phyloP scores from a whole-genome alignment of 192 early-diverging fungal genomes.

The Endogone sp. region DNA sequence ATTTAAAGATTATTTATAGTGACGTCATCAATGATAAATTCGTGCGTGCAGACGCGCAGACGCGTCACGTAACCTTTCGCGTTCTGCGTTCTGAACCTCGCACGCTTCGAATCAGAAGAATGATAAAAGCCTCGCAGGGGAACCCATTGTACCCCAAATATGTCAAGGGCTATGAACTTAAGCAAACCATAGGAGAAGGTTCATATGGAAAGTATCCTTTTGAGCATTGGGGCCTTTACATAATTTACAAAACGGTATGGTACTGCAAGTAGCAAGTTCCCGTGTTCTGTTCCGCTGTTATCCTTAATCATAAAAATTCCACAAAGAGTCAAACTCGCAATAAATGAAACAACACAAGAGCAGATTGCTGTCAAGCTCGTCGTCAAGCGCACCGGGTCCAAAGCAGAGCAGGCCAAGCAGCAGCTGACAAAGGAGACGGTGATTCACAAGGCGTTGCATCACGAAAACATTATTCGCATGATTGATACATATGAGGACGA shows the following conservation, averaged over 20 bases:
- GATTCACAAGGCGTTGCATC: slow-evolving; percentile 41
- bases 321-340: slow-evolving; percentile 49
- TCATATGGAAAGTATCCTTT: background rate
- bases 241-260: too few species aligned
- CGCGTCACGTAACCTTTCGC: too few species aligned
- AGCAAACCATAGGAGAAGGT: background rate
- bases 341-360: slow-evolving; percentile 34
- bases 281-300: background rate
- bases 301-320: background rate
- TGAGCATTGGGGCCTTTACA: background rate
- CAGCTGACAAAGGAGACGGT: slow-evolving; percentile 42
- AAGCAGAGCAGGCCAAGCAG: slow-evolving; percentile 26
- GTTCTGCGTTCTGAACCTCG: too few species aligned
- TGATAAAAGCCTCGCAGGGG: background rate
- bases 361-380: slow-evolving; percentile 58
- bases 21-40: too few species aligned
- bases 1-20: too few species aligned
- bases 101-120: too few species aligned
- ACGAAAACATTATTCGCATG: slow-evolving; percentile 56
- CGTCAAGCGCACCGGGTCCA: slow-evolving; percentile 32
- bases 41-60: too few species aligned
- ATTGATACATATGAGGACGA: slow-evolving; percentile 46
- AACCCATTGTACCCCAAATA: background rate
- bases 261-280: background rate
- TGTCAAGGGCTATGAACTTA: background rate